These are phyloP conservation scores for Aotearoamyces nothofagi DNA, from an alignment of 2,329 filamentous ascomycete genomes.

Conservation along the genomic window DNA sequence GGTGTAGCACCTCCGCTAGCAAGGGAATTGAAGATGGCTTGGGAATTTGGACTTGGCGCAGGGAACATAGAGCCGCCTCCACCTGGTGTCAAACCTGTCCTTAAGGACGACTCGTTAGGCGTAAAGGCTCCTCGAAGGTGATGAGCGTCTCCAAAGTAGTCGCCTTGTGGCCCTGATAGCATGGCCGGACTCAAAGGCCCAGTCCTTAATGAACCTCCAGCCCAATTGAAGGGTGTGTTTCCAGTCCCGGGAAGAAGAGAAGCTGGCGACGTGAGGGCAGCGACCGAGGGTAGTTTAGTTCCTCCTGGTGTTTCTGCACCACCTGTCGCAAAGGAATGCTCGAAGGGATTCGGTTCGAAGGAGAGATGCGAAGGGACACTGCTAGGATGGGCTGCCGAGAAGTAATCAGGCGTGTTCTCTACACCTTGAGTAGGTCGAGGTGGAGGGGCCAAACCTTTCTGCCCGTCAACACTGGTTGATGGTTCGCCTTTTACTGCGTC, in stretches of 20 bases:
- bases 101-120: constrained; percentile 87
- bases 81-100: constrained; percentile 84
- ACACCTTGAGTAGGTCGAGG: constrained; percentile 44
- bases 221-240: constrained; percentile 65
- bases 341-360: constrained; percentile 90
- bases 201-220: constrained; percentile 68
- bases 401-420: constrained; percentile 52
- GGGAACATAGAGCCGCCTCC: constrained; percentile 97
- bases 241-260: constrained; percentile 61
- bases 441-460: constrained; percentile 55
- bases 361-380: constrained; percentile 35
- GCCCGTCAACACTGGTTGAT: constrained; percentile 37
- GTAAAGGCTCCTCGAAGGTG: constrained; percentile 76
- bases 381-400: constrained; percentile 40
- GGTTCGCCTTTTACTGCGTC: constrained; percentile 31
- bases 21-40: constrained; percentile 66
- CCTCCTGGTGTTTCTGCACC: constrained; percentile 62
- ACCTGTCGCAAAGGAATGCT: constrained; percentile 70
- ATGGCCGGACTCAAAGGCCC: constrained; percentile 94
- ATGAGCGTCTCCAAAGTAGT: constrained; percentile 77
- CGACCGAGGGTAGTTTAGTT: constrained; percentile 75
- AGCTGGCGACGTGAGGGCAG: constrained; percentile 79
- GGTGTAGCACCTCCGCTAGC: constrained; percentile 76
- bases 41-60: constrained; percentile 72
- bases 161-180: constrained; percentile 72